Evolutionary conservation across 495 filamentous ascomycete genomes (phyloP).

Genomic region (Geopyxis carbonaria): DNA sequence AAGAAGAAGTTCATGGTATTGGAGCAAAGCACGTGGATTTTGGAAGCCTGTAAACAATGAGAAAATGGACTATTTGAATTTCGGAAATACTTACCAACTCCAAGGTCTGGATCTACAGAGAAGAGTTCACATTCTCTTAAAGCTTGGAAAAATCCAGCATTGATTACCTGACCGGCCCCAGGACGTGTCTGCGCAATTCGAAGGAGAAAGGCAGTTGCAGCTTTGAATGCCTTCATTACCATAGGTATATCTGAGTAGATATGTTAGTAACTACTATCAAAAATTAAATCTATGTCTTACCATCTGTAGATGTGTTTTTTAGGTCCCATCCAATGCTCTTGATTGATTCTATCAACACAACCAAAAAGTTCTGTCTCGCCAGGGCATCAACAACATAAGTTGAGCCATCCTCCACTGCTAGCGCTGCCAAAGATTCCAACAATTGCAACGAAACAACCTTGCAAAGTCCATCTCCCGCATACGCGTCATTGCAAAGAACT

Average conservation of each 20-base stretch:
- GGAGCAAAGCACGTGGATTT: constrained; percentile 50
- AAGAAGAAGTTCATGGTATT: constrained; percentile 69
- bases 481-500: constrained; percentile 83
- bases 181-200: constrained; percentile 60
- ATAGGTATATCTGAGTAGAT: constrained; percentile 35
- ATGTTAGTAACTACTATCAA: no score
- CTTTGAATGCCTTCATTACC: constrained; percentile 48
- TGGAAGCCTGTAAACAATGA: constrained; percentile 48
- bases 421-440: constrained; percentile 49
- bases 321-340: constrained; percentile 52
- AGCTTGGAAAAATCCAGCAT: constrained; percentile 72
- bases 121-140: constrained; percentile 67
- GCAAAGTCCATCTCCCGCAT: constrained; percentile 61
- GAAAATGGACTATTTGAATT: no score
- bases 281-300: constrained; percentile 27
- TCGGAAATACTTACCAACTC: constrained; percentile 45
- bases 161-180: constrained; percentile 66
- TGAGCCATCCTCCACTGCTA: constrained; percentile 48
- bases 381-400: constrained; percentile 59
- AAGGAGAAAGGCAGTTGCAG: constrained; percentile 66
- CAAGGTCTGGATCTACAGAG: constrained; percentile 81
- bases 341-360: constrained; percentile 70
- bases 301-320: constrained; percentile 31
- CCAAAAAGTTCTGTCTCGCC: constrained; percentile 72
- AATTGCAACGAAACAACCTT: constrained; percentile 65